Base-by-base conservation (phyloP, 441 rosid species). In the Jatropha multifida region DNA sequence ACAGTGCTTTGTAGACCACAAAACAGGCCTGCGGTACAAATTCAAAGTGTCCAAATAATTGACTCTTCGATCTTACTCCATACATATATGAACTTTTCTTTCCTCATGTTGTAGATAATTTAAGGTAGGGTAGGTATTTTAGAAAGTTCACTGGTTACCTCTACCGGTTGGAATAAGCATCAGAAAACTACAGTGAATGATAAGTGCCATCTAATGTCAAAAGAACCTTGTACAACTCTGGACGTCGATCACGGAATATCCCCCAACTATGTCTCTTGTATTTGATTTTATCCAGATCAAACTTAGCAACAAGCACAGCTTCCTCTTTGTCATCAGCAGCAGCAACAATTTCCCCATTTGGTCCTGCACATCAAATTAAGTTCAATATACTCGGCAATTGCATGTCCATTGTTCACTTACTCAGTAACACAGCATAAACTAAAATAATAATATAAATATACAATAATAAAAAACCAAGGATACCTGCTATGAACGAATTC, bases 251-350 rank as follows among this genome's bases (percentile, higher is more conserved):
- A 65, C 95, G 93, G 80, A 93, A 95, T 69, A 93, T 84, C 26
- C 95, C 97, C 98, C 99, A 93, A 58, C 99, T 78, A 80, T 84
- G 88, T 79, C 99, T 88, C 83, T 87, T 90, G 2, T 76, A 66
- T 81, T 90, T 95, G 73, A 93, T 88, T 83, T 79, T 85, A 37
- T 84, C 91, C 2, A 92, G 94, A 85, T 93, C 94, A 77, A 95
- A 93, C 75, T 82, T 75, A 26, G 98, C 95, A 77, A 93, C 83
- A 12, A 92, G 90, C 80, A 95, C 82, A 6, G 89, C 91, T 78
- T 92, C 97, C 59, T 87, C 78, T 80, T 88, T 87, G 74, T 90
- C 92, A 81, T 85, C 86, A 11, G 93, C 95, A 76, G 80, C 80
- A 3, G 90, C 89, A 63, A 92, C 90, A 7, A 90, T 86, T 80